Base-by-base conservation (phyloP, 768 basidiomycete species). In the Crepidotus variabilis region DNA sequence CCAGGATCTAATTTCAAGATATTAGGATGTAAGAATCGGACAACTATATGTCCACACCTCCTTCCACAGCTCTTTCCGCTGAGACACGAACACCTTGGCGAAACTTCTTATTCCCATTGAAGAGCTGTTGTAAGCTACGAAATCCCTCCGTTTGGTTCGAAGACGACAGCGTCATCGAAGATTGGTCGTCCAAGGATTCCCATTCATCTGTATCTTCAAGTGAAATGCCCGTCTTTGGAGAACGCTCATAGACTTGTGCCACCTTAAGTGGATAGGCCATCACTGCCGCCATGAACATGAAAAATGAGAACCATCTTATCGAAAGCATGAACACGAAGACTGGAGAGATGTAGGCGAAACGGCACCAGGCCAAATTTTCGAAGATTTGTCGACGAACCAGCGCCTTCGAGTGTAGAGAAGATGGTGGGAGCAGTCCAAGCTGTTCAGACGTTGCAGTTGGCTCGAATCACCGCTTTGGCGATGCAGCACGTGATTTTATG, bases 281-380 rank as follows among this genome's bases (percentile, higher is more conserved):
- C 36, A 60, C 57, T 16, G 52, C 20, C 34, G 59, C 23, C 23
- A 60, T 35, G 47, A 58, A 43, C 48, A 65, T 54, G 51, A 64
- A 56, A 51, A 63, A 47, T 46, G 57, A 39, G 55, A 61, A 54
- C 32, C 34, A 45, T n/a, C 47, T 50, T 13, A 57, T 16, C 46
- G 47, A 52, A 55, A 52, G 56, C 51, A 52, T 63, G 33, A 50
- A 10, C 56, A 47, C 49, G 32, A 50, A 45, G 39, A 34, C 59
- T 50, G 54, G 57, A 57, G 7, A 18, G 50, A 50, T 32, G 9
- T 43, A 18, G 21, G 33, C 6, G 43, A 22, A 55, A 32, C 57
- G 63, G 67, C 69, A 64, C 69, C 68, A 66, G 69, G 71, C 71
- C 68, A 62, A 66, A 60, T 55, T 54, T n/a, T 61, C 54, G 28